phyloP scores from a whole-genome alignment of 208 protist genomes.

The Porcisia hertigi region DNA sequence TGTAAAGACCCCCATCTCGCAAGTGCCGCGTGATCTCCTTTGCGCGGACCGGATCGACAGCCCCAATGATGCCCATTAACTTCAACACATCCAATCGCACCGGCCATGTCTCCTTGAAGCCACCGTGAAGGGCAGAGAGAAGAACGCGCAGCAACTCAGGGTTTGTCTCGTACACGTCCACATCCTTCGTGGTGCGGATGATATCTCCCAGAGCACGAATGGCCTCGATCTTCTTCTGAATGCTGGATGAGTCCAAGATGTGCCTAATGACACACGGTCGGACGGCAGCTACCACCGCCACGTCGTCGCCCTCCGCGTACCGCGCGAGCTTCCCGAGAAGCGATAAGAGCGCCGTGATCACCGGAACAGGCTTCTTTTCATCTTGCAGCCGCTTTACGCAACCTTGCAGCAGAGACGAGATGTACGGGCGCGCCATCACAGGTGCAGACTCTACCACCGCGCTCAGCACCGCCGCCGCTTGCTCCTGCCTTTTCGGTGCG shows the following conservation, averaged over 20 bases:
- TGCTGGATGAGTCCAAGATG: constrained; percentile 81
- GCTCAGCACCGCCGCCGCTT: constrained; percentile 75
- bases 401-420: constrained; percentile 73
- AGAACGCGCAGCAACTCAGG: constrained; percentile 81
- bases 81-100: constrained; percentile 88
- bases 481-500: constrained; percentile 80
- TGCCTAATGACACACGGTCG: constrained; percentile 76
- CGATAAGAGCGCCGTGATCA: constrained; percentile 78
- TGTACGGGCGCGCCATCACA: constrained; percentile 77
- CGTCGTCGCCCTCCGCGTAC: constrained; percentile 80
- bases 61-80: constrained; percentile 91
- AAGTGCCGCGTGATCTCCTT: constrained; percentile 75
- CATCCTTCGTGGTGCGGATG: constrained; percentile 86
- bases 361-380: constrained; percentile 43
- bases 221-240: constrained; percentile 85
- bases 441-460: constrained; percentile 81
- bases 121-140: constrained; percentile 78
- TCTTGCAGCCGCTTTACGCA: constrained; percentile 71
- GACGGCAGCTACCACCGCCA: constrained; percentile 61
- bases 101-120: constrained; percentile 88
- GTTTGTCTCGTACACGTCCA: constrained; percentile 77
- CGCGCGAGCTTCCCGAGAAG: constrained; percentile 83
- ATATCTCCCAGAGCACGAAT: constrained; percentile 85
- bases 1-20: constrained; percentile 47
- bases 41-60: constrained; percentile 77